phyloP scores from a whole-genome alignment of 129 eudicot species.

The Centaurea solstitialis region DNA sequence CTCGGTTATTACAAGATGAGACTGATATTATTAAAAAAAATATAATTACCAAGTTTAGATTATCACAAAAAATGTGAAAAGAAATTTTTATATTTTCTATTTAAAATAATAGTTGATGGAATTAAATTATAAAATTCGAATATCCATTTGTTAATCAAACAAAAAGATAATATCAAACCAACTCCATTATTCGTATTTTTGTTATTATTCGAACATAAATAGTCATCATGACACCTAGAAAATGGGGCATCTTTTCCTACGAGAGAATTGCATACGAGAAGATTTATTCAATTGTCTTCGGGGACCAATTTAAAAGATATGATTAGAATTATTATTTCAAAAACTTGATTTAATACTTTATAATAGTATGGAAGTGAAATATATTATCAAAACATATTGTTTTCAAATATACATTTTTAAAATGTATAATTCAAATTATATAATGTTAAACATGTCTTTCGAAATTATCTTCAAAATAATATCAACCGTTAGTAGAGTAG shows the following conservation, averaged over 20 bases:
- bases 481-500: too few species aligned
- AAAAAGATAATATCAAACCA: background rate
- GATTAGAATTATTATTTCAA: background rate
- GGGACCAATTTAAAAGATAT: background rate
- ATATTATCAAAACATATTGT: too few species aligned
- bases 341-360: too few species aligned
- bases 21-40: too few species aligned
- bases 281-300: background rate
- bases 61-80: background rate
- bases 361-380: too few species aligned
- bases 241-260: background rate
- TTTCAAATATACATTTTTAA: too few species aligned
- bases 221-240: background rate
- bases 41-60: too few species aligned
- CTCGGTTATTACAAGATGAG: too few species aligned
- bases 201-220: background rate
- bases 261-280: background rate
- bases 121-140: background rate
- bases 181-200: background rate
- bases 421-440: too few species aligned
- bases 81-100: too few species aligned
- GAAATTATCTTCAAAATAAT: too few species aligned
- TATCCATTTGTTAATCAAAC: background rate
- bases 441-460: too few species aligned
- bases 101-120: background rate